phyloP scores from a whole-genome alignment of 345 rosid genomes.

The Melaleuca alternifolia region DNA sequence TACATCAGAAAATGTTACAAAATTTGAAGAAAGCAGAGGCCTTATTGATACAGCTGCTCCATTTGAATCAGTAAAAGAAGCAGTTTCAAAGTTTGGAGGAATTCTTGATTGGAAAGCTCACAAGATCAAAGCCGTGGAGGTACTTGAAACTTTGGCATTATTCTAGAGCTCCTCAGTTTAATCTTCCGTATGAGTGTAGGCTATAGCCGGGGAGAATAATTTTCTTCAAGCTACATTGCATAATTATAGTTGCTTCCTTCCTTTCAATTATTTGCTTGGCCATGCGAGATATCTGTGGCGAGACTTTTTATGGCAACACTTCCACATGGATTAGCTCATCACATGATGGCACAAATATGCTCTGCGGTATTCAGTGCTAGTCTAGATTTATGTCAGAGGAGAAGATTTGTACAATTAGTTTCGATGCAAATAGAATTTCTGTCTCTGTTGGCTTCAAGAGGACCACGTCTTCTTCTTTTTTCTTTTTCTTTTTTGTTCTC shows the following conservation, averaged over 20 bases:
- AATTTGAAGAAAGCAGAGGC: conserved; percentile 31
- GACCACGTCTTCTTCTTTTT: neutral
- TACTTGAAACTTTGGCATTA: conserved; percentile 6
- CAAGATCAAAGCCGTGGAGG: conserved; percentile 70
- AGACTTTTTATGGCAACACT: neutral
- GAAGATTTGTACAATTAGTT: neutral
- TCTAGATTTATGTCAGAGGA: neutral
- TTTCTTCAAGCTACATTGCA: neutral
- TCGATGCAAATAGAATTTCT: neutral
- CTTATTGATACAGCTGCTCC: conserved; percentile 80
- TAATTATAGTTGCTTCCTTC: neutral
- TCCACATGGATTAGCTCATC: neutral
- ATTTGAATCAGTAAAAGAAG: conserved; percentile 90
- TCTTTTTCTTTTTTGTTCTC: neutral
- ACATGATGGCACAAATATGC: neutral
- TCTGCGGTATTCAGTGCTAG: neutral
- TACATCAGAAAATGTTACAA: conserved; percentile 15
- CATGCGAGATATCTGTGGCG: neutral
- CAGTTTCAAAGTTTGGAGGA: conserved; percentile 93
- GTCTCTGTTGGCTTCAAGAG: neutral
- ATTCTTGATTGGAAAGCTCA: conserved; percentile 98
- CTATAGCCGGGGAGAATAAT: neutral
- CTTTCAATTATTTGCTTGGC: neutral
- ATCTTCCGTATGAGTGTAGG: neutral
- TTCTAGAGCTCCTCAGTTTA: neutral